Base-by-base conservation (phyloP, 1,284 basidiomycete genomes). In the Melampsora larici-populina region DNA sequence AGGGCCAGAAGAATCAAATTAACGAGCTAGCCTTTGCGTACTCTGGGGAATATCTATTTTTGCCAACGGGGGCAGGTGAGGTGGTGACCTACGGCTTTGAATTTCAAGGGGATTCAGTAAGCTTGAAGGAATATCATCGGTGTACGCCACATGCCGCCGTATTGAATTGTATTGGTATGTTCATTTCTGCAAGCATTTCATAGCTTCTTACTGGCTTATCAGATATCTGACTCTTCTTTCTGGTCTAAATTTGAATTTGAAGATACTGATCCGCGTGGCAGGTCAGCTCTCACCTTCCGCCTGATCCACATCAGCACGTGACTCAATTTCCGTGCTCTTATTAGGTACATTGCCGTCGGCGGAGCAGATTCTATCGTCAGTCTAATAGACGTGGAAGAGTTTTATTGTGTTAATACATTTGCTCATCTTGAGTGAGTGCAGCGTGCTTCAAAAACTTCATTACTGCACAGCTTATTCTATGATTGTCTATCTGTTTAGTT, bases 341-440 rank as follows among this genome's bases (percentile, higher is more conserved):
- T 15, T 68, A 71, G 70, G 46, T 71, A 71, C 58, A 71, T 71
- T 3, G 70, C 70, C 8, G 58, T 71, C 11, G 70, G 70, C 1
- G 70, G 70, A 9, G 70, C 70, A 1, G 70, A 71, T 46, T 71
- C 70, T 29, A 71, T 71, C 18, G 70, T 71, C 58, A 71, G 70
- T 36, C 40, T 71, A 29, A 58, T 71, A 29, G 70, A 71, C 40
- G 51, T 71, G 9, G 51, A 62, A 33, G 70, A 71, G 29, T 71
- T 71, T 29, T 71, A 71, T 71, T 71, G 70, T 31, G 70, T 71
- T 33, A 71, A 71, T 18, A 71, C 70, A 29, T 71, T 71, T 63
- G 31, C 70, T 43, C 70, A 71, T 63, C 58, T 71, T 1, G 70
- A 71, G 70, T 71, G 8, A 18, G 70, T 63, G 18, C 11, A n/a